A percentile compares a stretch with the other conserved stretches of the same genome.
Evolutionary conservation across 2,329 filamentous ascomycete genomes (phyloP).

Genomic region (Beauveria rudraprayagi): DNA sequence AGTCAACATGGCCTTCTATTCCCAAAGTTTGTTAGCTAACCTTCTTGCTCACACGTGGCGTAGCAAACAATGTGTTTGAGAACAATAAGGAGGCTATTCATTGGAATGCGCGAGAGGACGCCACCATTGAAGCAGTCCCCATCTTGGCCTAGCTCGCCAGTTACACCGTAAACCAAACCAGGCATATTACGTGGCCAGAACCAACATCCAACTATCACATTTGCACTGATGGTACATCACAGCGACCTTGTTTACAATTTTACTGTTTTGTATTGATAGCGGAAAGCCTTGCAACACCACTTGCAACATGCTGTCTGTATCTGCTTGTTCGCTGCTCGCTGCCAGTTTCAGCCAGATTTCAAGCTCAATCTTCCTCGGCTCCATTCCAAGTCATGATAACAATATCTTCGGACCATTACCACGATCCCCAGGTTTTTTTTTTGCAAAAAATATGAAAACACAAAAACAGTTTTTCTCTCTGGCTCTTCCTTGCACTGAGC

Average conservation of each 20-base stretch:
- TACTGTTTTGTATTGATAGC: constrained; percentile 11
- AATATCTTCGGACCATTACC: not conserved
- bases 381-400: not conserved
- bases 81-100: too few relatives aligned
- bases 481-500: constrained; percentile 10
- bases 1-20: too few relatives aligned
- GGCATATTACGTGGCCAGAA: not conserved
- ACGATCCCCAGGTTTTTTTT: not conserved
- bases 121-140: too few relatives aligned
- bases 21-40: too few relatives aligned
- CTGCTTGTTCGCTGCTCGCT: not conserved
- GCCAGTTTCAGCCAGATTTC: not conserved
- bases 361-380: not conserved
- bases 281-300: not conserved
- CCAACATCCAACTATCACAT: not conserved
- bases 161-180: too few relatives aligned
- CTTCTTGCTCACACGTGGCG: too few relatives aligned
- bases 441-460: not conserved
- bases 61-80: too few relatives aligned
- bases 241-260: not conserved
- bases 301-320: not conserved
- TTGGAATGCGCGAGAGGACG: too few relatives aligned
- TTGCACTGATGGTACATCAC: too few relatives aligned
- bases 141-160: too few relatives aligned
- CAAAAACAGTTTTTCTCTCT: constrained; percentile 5